A percentile compares a stretch with the other conserved stretches of the same genome.
Conservation (phyloP, 2,329 filamentous ascomycete genomes). For the Penicillium sp. region DNA sequence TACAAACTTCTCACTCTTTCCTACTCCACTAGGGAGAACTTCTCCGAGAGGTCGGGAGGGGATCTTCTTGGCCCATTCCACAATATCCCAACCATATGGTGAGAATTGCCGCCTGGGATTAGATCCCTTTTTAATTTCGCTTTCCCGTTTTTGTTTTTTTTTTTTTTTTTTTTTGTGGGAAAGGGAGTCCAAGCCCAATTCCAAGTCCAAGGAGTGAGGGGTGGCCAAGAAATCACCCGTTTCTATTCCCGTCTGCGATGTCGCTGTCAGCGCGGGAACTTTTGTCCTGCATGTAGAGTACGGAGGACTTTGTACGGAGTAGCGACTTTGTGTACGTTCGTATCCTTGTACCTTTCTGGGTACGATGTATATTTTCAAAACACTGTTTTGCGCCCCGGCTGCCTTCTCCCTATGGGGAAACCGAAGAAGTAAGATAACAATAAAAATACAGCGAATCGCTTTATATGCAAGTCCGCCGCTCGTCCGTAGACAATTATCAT, state of each 20-base stretch:
- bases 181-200: not conserved
- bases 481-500: not conserved
- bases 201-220: not conserved
- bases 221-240: constrained; percentile 2
- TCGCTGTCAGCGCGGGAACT: constrained; percentile 8
- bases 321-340: not conserved
- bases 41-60: constrained; percentile 2
- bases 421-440: not conserved
- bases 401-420: not conserved
- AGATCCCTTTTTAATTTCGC: not conserved
- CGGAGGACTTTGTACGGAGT: not conserved
- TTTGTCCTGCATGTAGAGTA: constrained; percentile 1
- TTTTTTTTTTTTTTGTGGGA: not conserved
- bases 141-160: not conserved
- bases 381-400: not conserved
- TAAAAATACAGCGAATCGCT: not conserved
- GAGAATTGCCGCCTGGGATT: not conserved
- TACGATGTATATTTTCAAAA: not conserved
- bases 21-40: not conserved
- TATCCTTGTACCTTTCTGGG: not conserved
- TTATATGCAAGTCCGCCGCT: not conserved
- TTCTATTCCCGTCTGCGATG: not conserved
- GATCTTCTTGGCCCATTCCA: constrained; percentile 7
- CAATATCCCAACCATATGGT: constrained; percentile 7
- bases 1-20: not conserved